These are phyloP conservation scores for Stagonosporopsis vannaccii DNA, from an alignment of 2,329 filamentous ascomycete species.

Conservation along the genomic window DNA sequence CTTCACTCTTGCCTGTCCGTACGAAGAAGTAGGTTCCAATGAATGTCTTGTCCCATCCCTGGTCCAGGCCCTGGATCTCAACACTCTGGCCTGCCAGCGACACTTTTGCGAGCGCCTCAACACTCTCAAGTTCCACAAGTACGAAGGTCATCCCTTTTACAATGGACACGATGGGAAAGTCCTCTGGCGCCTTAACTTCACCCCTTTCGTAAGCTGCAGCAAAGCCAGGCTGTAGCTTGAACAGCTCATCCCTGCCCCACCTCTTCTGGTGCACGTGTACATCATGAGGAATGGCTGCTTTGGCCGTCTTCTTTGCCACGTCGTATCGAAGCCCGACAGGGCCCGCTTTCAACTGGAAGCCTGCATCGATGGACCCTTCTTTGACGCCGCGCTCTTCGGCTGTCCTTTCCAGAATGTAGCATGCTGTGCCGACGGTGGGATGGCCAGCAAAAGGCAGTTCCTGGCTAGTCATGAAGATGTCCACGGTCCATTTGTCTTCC, in stretches of 20 bases:
- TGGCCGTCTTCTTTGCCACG: slow-evolving; percentile 55
- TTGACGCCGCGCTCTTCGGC: slow-evolving; percentile 27
- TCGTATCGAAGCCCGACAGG: slow-evolving; percentile 53
- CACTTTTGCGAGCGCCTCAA: slow-evolving; percentile 64
- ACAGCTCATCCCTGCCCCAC: slow-evolving; percentile 32
- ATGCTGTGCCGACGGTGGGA: slow-evolving; percentile 63
- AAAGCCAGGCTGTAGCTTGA: slow-evolving; percentile 48
- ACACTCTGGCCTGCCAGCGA: slow-evolving; percentile 43
- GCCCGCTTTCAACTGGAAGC: slow-evolving; percentile 55
- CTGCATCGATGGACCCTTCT: slow-evolving; percentile 42
- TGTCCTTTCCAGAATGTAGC: slow-evolving; percentile 52
- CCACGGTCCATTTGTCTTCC: slow-evolving; percentile 52
- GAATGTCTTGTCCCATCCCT: slow-evolving; percentile 63
- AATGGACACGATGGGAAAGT: slow-evolving; percentile 56
- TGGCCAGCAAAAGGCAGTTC: slow-evolving; percentile 67
- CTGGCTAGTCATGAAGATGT: slow-evolving; percentile 61
- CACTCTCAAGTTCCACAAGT: slow-evolving; percentile 66
- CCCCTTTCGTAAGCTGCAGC: slow-evolving; percentile 26
- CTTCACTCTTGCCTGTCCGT: slow-evolving; percentile 40
- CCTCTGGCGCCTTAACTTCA: slow-evolving; percentile 24
- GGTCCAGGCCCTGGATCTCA: slow-evolving; percentile 50
- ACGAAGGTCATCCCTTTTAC: slow-evolving; percentile 78
- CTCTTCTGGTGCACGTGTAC: slow-evolving; percentile 51
- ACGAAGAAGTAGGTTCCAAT: slow-evolving; percentile 68
- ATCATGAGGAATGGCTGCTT: slow-evolving; percentile 71